Conservation (phyloP, 768 basidiomycete species). For the Hemileccinum impolitum region DNA sequence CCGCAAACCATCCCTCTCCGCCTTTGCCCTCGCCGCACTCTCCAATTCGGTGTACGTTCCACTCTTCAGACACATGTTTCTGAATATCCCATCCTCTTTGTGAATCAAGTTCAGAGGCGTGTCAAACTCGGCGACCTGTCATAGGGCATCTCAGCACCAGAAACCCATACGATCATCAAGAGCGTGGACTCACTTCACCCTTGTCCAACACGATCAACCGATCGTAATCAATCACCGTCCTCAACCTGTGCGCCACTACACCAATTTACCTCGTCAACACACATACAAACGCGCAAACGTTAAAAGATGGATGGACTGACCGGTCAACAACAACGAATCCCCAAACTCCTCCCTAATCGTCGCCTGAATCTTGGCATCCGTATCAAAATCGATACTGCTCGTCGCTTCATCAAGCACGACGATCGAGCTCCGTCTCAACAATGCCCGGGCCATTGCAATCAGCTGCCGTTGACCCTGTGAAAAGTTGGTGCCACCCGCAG, state of each 20-base stretch:
- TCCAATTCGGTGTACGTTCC: conserved; percentile 63
- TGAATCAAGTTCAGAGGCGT: conserved; percentile 66
- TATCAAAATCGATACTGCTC: conserved; percentile 82
- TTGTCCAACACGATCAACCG: conserved; percentile 72
- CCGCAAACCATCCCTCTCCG: conserved; percentile 13
- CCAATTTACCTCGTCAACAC: conserved; percentile 1
- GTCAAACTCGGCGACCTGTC: conserved; percentile 59
- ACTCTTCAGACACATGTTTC: conserved; percentile 68
- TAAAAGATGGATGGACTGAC: conserved; percentile 35
- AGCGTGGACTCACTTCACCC: conserved; percentile 23
- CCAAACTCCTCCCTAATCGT: conserved; percentile 86
- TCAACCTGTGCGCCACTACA: conserved; percentile 63
- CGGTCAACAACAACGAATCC: conserved; percentile 67
- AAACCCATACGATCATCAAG: background rate
- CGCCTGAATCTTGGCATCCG: conserved; percentile 86
- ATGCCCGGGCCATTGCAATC: conserved; percentile 81
- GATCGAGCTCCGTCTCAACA: conserved; percentile 67
- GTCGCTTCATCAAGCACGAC: conserved; percentile 84
- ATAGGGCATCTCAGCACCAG: background rate
- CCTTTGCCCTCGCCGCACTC: conserved; percentile 47
- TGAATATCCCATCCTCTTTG: conserved; percentile 62
- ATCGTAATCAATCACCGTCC: conserved; percentile 80
- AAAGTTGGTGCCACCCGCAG: conserved; percentile 86
- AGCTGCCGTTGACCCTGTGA: conserved; percentile 90
- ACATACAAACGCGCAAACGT: too few species aligned